Percentiles rank a stretch among this genome's conserved stretches.
These are phyloP conservation scores for Xylaria sp. DNA, from an alignment of 2,329 filamentous ascomycete species.

Conservation along the genomic window DNA sequence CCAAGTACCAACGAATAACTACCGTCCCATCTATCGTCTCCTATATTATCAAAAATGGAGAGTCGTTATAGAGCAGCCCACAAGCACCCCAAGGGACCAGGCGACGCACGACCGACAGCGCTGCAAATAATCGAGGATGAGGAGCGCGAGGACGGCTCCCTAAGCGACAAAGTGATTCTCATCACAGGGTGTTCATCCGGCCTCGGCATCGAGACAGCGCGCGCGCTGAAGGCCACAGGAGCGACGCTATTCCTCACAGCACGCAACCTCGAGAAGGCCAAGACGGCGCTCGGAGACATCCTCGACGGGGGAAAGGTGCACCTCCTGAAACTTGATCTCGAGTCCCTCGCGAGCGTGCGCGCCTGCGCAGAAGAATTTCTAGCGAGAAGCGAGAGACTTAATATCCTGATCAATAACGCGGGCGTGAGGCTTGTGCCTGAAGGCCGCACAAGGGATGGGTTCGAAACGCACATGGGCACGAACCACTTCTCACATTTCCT, in stretches of 20 bases:
- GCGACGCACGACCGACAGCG: constrained; percentile 32
- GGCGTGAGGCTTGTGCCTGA: constrained; percentile 57
- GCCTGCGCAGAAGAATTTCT: constrained; percentile 42
- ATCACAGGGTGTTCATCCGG: constrained; percentile 34
- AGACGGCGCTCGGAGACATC: constrained; percentile 47
- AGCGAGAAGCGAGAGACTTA: constrained; percentile 39
- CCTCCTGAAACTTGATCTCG: constrained; percentile 33
- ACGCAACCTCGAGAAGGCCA: constrained; percentile 54
- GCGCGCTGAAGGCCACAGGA: constrained; percentile 50
- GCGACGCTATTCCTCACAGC: constrained; percentile 58
- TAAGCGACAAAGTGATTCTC: constrained; percentile 30
- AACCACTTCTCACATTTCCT: constrained; percentile 62
- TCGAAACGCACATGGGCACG: constrained; percentile 64
- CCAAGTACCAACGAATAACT: background rate
- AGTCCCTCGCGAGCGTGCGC: constrained; percentile 51
- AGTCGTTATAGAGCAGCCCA: constrained; percentile 26
- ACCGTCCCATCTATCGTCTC: background rate
- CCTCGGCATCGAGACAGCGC: constrained; percentile 30
- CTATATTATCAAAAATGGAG: constrained; percentile 16
- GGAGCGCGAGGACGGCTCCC: constrained; percentile 20
- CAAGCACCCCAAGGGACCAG: constrained; percentile 30
- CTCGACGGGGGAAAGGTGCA: constrained; percentile 23
- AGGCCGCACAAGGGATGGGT: constrained; percentile 57
- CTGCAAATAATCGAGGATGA: constrained; percentile 33
- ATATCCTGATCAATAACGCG: constrained; percentile 57